phyloP scores from a whole-genome alignment of 1,284 basidiomycete genomes.

The Cutaneotrichosporon sp. region DNA sequence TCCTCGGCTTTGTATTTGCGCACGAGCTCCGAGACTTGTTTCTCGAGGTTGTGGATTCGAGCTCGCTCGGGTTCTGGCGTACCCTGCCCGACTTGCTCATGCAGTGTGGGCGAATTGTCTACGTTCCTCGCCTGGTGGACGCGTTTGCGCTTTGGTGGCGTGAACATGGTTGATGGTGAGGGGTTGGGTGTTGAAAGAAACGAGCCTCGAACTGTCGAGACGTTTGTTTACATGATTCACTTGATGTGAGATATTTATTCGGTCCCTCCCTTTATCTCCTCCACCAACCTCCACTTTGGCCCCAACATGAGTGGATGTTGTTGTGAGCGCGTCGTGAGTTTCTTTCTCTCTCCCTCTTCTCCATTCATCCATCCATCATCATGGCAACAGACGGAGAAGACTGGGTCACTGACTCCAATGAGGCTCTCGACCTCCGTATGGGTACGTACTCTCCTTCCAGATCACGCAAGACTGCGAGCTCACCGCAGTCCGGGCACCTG shows the following conservation, averaged over 20 bases:
- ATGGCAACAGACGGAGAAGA: slow-evolving; percentile 10
- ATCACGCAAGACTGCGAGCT: neutral
- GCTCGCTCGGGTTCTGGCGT: slow-evolving; percentile 36
- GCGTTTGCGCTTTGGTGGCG: neutral
- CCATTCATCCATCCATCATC: neutral
- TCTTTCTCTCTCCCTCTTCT: neutral
- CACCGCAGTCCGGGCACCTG: slow-evolving; percentile 53
- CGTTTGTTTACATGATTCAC: slow-evolving; percentile 1
- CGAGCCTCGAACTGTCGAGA: neutral
- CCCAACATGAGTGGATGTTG: neutral
- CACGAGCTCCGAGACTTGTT: slow-evolving; percentile 37
- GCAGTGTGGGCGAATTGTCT: no score
- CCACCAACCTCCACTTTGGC: slow-evolving; percentile 1
- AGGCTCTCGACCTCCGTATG: slow-evolving; percentile 65
- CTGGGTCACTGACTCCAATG: slow-evolving; percentile 61
- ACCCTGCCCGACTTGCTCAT: slow-evolving; percentile 18
- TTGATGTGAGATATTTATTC: neutral
- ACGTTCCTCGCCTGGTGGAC: neutral
- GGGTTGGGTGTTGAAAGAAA: neutral
- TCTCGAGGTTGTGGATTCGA: slow-evolving; percentile 29
- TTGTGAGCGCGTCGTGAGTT: neutral
- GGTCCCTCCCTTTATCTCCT: neutral
- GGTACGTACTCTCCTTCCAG: slow-evolving; percentile 53
- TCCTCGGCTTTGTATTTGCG: slow-evolving; percentile 29
- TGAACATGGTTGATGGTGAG: neutral